Base-by-base conservation (phyloP, 148 eudicot species). In the Fagopyrum homotropicum region DNA sequence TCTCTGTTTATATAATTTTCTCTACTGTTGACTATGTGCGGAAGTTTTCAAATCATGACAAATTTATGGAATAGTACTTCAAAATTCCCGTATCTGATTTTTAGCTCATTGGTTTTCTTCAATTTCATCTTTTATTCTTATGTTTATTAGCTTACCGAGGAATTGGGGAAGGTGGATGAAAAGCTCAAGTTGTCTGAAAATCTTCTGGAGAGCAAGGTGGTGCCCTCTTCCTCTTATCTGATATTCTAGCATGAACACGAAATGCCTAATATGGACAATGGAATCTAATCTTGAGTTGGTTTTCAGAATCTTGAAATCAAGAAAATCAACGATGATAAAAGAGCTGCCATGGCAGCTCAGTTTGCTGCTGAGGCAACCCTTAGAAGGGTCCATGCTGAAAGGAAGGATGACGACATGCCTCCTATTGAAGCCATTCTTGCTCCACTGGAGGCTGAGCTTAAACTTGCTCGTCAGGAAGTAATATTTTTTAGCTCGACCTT, bases 311-410 rank as follows among this genome's bases (percentile, higher is more conserved):
- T 89, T 79, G 93, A 89, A 79, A 89, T 89, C 66, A 89, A 89
- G 84, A 87, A 85, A 79, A 88, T 89, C 69, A 89, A 89, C 79
- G 93, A 89, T 75, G 93, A 89, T 80, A 89, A 89, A 81, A 89
- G 84, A 81, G 86, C 93, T 30, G 88, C 93, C 56, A 88, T 89
- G 91, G 93, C 93, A 74, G 93, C 93, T 80, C 93, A 89, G 75
- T 89, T 89, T 86, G 93, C 93, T 22, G 93, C 93, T 35, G 93
- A 89, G 85, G 93, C 93, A 51, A 89, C 93, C 72, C 88, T 89
- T 70, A 80, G 93, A 72, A 86, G 93, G 83, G 93, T 89, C 63
- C 93, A 89, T 86, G 93, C 93, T 80, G 91, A 88, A 77, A 91
- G 86, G 75, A 89, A 89, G 77, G 93, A 89, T 79, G 93, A 89